Evolutionary conservation across 148 eudicot species (phyloP), one percentile per base, ranked within the genome.

Genomic region (Vaccinium corymbosum): DNA sequence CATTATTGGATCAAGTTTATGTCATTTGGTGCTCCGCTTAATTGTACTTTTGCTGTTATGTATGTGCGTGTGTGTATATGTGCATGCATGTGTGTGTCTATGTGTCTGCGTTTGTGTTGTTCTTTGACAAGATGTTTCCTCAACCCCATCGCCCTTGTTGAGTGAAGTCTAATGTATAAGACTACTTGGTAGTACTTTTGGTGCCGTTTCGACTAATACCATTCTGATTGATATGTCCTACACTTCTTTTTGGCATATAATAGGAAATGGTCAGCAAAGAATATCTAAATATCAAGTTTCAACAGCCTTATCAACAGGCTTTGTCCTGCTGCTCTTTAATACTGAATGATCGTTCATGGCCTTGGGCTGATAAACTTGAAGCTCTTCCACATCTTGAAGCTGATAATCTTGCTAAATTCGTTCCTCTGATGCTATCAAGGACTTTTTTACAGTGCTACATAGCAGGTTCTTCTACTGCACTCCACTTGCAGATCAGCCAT

Each of bases 251-350:
- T 22, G 29, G 32, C 14, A 64, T 64, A 64, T 64, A 17, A 12
- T 88, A 94, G 98, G 98, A 94, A 87, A 85, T 87, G 81, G 80
- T 93, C 20, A 88, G 86, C 46, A 93, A 93, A 89, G 90, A 92
- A 66, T 90, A 89, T 85, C 90, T 93, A 76, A 94, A 94, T 88
- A 86, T 86, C 88, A 93, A 93, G 89, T 94, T 94, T 84, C 98
- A 92, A 90, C 98, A 94, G 85, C 98, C 98, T 59, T 90, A 94
- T 83, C 92, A 94, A 84, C 97, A 92, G 87, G 98, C 95, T 68
- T 90, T 90, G 93, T 90, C 89, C 87, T 85, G 91, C 85, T 91
- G 97, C 87, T 91, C 97, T 72, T 86, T 94, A 32, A 88, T 94
- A 79, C 84, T 94, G 42, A 88, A 89, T 86, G 96, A 94, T 82